Evolutionary conservation across 1,284 basidiomycete species (phyloP).

Genomic region (Macrocystidia cucumis): DNA sequence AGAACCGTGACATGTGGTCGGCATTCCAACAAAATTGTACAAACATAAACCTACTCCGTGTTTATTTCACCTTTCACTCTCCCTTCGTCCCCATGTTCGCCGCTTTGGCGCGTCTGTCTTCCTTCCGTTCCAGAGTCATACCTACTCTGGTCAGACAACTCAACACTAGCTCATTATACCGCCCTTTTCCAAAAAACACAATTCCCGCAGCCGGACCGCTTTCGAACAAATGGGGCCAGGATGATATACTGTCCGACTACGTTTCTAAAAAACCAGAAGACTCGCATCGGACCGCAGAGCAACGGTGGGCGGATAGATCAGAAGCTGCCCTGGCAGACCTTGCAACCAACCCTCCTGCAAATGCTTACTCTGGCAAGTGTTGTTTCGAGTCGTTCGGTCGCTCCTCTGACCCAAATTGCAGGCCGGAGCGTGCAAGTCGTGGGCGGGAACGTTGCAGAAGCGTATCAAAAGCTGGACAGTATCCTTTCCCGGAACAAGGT

Average conservation of each 20-base stretch:
- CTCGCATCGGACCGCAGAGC: constrained; percentile 15
- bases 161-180: too few species aligned
- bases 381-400: constrained; percentile 1
- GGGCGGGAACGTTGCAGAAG: constrained; percentile 27
- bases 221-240: constrained; percentile 3
- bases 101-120: too few species aligned
- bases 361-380: constrained; percentile 31
- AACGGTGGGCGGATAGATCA: constrained; percentile 32
- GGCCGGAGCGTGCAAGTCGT: constrained; percentile 42
- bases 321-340: constrained; percentile 15
- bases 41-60: too few species aligned
- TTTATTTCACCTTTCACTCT: too few species aligned
- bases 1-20: too few species aligned
- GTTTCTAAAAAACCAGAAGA: not conserved
- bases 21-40: too few species aligned
- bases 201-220: too few species aligned
- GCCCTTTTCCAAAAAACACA: too few species aligned
- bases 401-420: constrained; percentile 14
- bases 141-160: too few species aligned
- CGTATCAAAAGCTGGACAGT: constrained; percentile 41
- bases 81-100: too few species aligned
- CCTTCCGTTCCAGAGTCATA: too few species aligned
- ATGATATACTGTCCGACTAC: constrained; percentile 1
- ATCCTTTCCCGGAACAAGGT: constrained; percentile 54
- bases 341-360: constrained; percentile 17